These are phyloP conservation scores for Claviceps digitariae DNA, from an alignment of 2,329 filamentous ascomycete genomes.

Conservation along the genomic window DNA sequence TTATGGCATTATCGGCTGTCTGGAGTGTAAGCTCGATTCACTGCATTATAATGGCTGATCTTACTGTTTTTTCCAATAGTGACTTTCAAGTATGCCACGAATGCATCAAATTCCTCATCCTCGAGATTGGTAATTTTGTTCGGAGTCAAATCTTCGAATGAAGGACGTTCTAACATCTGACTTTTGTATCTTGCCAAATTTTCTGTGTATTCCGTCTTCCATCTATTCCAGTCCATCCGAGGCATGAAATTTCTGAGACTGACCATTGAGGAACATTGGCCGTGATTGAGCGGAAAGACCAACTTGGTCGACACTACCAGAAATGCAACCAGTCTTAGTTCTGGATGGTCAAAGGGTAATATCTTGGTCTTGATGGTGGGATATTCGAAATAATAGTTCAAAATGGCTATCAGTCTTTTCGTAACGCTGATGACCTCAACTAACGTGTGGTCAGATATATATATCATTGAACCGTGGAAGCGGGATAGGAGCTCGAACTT, in stretches of 20 bases:
- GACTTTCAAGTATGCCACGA: slow-evolving; percentile 35
- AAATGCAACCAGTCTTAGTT: slow-evolving; percentile 57
- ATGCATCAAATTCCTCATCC: slow-evolving; percentile 47
- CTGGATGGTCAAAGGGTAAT: slow-evolving; percentile 50
- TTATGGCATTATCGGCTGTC: slow-evolving; percentile 16
- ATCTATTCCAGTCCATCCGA: slow-evolving; percentile 56
- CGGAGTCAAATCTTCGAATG: slow-evolving; percentile 43
- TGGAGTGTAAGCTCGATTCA: background rate
- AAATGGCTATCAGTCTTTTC: slow-evolving; percentile 30
- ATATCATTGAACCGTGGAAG: background rate
- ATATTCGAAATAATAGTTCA: slow-evolving; percentile 42
- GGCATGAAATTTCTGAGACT: slow-evolving; percentile 6
- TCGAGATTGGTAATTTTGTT: slow-evolving; percentile 49
- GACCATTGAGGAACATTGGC: slow-evolving; percentile 24
- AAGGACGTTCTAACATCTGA: slow-evolving; percentile 5
- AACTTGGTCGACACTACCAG: slow-evolving; percentile 68
- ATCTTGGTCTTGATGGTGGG: slow-evolving; percentile 31
- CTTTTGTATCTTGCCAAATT: slow-evolving; percentile 7
- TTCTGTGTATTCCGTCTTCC: slow-evolving; percentile 39
- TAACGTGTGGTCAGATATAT: slow-evolving; percentile 23
- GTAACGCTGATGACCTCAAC: slow-evolving; percentile 34
- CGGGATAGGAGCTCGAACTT: slow-evolving; percentile 18
- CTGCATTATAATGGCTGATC: background rate
- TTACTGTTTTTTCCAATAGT: slow-evolving; percentile 21
- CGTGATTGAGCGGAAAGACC: slow-evolving; percentile 57